Percentiles rank a stretch among this genome's conserved stretches.
These are phyloP conservation scores for Exophiala phaeomuriformis DNA, from an alignment of 2,329 filamentous ascomycete genomes.

Conservation along the genomic window DNA sequence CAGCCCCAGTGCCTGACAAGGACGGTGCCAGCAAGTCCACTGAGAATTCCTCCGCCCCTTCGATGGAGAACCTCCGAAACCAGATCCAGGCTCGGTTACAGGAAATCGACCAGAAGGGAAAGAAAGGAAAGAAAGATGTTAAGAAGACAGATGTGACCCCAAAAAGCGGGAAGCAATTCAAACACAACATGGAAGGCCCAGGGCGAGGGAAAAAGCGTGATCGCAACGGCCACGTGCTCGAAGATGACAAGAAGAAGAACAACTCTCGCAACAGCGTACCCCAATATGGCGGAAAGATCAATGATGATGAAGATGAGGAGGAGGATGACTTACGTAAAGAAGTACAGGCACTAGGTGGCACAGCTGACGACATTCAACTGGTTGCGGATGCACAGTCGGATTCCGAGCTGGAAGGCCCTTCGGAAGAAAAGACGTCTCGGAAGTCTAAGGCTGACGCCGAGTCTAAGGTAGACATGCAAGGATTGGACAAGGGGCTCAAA, in stretches of 20 bases:
- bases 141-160: conserved; percentile 29
- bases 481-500: conserved; percentile 36
- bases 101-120: conserved; percentile 37
- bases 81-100: conserved; percentile 24
- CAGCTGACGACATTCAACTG: conserved; percentile 44
- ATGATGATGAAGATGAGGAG: conserved; percentile 11
- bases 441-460: neutral
- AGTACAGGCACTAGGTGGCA: conserved; percentile 43
- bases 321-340: conserved; percentile 36
- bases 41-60: neutral
- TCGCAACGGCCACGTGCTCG: conserved; percentile 41
- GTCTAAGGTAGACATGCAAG: conserved; percentile 29
- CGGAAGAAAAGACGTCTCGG: neutral
- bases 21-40: neutral
- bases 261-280: conserved; percentile 17
- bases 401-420: conserved; percentile 38
- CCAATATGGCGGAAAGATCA: neutral
- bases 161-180: conserved; percentile 25
- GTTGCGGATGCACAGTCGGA: conserved; percentile 41
- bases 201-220: conserved; percentile 40
- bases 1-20: neutral
- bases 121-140: conserved; percentile 32
- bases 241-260: conserved; percentile 32
- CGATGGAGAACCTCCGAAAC: conserved; percentile 18
- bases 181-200: conserved; percentile 2